Evolutionary conservation across 2,329 filamentous ascomycete species (phyloP).

Genomic region (Arthrocladium fulminans): DNA sequence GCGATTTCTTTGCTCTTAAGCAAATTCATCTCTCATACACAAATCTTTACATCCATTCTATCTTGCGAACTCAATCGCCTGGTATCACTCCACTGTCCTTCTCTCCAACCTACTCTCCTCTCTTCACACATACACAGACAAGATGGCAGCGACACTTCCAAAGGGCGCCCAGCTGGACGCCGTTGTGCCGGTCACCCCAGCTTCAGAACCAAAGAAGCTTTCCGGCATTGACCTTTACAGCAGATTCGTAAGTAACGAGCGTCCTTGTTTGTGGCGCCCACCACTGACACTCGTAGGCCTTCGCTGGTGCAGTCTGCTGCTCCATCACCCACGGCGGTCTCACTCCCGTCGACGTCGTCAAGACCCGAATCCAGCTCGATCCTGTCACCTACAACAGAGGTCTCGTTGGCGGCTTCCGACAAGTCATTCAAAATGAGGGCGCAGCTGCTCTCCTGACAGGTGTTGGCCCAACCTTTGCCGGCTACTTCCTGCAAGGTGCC

Average conservation of each 20-base stretch:
- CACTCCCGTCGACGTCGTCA: conserved; percentile 98
- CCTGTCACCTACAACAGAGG: conserved; percentile 81
- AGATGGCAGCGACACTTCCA: conserved; percentile 37
- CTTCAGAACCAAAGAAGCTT: conserved; percentile 45
- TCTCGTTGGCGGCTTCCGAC: conserved; percentile 75
- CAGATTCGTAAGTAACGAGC: conserved; percentile 22
- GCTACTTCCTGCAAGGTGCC: conserved; percentile 89
- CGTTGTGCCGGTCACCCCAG: conserved; percentile 39
- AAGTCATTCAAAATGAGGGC: conserved; percentile 77
- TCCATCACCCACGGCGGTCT: conserved; percentile 94
- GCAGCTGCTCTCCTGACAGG: conserved; percentile 78
- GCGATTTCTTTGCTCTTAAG: neutral
- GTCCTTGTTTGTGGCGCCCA: neutral
- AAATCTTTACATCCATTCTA: neutral
- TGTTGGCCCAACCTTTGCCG: conserved; percentile 73
- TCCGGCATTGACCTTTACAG: conserved; percentile 71
- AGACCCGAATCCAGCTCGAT: conserved; percentile 92
- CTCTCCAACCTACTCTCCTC: conserved; percentile 9
- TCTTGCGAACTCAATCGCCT: neutral
- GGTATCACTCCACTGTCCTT: neutral
- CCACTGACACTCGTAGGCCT: conserved; percentile 43
- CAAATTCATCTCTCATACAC: neutral
- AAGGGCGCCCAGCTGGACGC: conserved; percentile 41
- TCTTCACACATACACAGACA: conserved; percentile 17
- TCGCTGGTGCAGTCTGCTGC: conserved; percentile 96